Evolutionary conservation across 2,329 filamentous ascomycete genomes (phyloP).

Genomic region (Fusarium poae): DNA sequence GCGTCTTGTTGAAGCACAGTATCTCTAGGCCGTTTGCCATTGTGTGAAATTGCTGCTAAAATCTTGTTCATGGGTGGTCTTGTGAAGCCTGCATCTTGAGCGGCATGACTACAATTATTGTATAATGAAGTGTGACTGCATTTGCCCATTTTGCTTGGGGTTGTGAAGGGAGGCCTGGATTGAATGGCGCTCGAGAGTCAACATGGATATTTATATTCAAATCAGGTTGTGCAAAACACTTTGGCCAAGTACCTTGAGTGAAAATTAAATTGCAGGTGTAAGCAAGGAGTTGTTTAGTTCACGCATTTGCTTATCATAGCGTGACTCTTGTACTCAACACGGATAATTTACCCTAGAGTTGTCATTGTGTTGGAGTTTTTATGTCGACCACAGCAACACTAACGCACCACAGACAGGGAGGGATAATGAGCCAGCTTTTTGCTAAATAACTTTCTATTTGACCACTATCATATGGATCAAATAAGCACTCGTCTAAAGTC

Average conservation of each 20-base stretch:
- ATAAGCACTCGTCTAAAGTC: conserved; percentile 21
- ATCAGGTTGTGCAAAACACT: not conserved
- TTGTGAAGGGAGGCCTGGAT: too few species aligned
- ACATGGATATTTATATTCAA: not conserved
- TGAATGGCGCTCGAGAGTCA: not conserved
- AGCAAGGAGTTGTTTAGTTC: not conserved
- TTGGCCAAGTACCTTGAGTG: not conserved
- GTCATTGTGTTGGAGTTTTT: not conserved
- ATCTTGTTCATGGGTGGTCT: conserved; percentile 23
- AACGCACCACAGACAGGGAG: not conserved
- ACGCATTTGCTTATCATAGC: not conserved
- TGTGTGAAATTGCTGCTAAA: conserved; percentile 25
- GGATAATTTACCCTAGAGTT: not conserved
- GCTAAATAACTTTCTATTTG: not conserved
- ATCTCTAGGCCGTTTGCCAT: conserved; percentile 44
- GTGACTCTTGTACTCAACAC: not conserved
- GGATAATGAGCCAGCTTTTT: not conserved
- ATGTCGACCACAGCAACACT: not conserved
- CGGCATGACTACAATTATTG: conserved; percentile 29
- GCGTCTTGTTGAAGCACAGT: conserved; percentile 25
- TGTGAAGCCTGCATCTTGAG: conserved; percentile 27
- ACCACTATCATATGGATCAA: not conserved
- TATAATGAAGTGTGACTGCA: conserved; percentile 4
- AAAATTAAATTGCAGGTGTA: not conserved
- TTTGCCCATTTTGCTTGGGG: not conserved